Conservation (phyloP, 768 basidiomycete genomes). For the Leccinum rimulosum region DNA sequence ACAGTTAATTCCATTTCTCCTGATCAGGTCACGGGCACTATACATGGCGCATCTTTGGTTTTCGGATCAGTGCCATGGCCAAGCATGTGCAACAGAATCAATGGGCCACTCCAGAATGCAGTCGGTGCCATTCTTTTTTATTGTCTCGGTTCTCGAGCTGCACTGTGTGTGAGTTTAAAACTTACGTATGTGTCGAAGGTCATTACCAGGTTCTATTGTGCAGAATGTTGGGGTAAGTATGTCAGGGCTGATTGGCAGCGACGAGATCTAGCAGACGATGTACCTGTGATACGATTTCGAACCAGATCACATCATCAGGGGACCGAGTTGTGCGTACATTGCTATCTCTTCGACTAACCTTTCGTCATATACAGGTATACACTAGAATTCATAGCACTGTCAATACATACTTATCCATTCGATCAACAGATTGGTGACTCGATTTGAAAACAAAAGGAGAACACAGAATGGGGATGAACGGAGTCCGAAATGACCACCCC, state of each 20-base stretch:
- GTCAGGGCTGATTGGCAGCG: neutral
- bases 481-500: neutral
- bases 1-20: neutral
- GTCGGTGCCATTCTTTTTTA: neutral
- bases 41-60: constrained; percentile 31
- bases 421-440: neutral
- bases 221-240: neutral
- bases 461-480: neutral
- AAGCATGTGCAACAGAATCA: constrained; percentile 12
- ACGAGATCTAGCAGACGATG: neutral
- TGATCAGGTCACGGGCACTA: too few relatives aligned
- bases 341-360: neutral
- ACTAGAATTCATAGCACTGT: neutral
- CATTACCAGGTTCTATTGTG: neutral
- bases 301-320: neutral
- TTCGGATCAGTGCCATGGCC: constrained; percentile 30
- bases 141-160: neutral
- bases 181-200: neutral
- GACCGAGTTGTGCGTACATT: neutral
- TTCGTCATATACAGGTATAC: neutral
- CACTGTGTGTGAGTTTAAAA: too few relatives aligned
- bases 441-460: neutral
- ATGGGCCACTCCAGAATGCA: neutral
- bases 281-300: neutral
- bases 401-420: neutral